A percentile compares a stretch with the other conserved stretches of the same genome.
These are phyloP conservation scores for Urtica urens DNA, from an alignment of 306 rosid genomes.

Conservation along the genomic window DNA sequence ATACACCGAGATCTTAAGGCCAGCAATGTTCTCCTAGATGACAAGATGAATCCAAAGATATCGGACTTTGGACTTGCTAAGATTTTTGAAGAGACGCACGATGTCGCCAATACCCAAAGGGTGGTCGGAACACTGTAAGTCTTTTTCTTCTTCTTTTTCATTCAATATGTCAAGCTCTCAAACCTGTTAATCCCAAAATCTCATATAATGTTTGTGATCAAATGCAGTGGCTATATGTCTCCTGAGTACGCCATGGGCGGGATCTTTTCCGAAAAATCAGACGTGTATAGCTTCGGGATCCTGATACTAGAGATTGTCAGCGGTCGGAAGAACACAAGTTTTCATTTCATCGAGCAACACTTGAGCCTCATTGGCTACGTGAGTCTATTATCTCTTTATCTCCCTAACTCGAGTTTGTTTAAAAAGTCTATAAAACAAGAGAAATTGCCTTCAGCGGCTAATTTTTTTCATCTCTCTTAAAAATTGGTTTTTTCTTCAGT, in stretches of 20 bases:
- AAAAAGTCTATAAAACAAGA: neutral
- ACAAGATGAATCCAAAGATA: constrained; percentile 25
- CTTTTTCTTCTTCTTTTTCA: neutral
- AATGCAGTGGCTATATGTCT: constrained; percentile 21
- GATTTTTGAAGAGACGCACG: constrained; percentile 8
- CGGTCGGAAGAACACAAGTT: constrained; percentile 18
- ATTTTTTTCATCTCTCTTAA: no score
- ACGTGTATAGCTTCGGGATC: constrained; percentile 24
- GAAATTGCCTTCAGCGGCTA: no score
- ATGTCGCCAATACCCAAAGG: constrained; percentile 14
- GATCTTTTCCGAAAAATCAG: constrained; percentile 21
- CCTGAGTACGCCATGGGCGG: constrained; percentile 19
- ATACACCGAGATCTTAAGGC: constrained; percentile 18
- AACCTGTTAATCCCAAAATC: neutral
- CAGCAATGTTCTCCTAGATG: constrained; percentile 23
- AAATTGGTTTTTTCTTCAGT: no score
- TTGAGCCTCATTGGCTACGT: constrained; percentile 23
- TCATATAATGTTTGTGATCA: no score
- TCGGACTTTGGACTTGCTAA: constrained; percentile 27
- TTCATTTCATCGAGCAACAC: neutral
- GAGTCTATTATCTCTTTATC: constrained; percentile 2
- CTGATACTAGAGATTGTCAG: constrained; percentile 23
- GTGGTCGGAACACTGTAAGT: constrained; percentile 25
- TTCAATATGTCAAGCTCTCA: neutral
- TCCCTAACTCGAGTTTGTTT: neutral